These are phyloP conservation scores for Debaryomyces tyrocola DNA, from an alignment of 805 yeast species.

Conservation along the genomic window DNA sequence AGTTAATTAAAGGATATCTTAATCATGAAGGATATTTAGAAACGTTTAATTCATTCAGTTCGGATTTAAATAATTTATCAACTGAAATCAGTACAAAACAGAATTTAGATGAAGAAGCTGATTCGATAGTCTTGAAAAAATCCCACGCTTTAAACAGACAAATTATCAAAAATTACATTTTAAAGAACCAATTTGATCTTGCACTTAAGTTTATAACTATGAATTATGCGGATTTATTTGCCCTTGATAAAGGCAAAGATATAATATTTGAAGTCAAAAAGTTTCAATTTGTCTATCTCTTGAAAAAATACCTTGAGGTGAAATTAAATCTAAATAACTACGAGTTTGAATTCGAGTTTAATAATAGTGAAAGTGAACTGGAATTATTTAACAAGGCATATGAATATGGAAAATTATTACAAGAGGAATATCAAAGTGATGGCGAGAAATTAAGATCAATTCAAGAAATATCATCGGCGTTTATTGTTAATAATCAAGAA, in stretches of 20 bases:
- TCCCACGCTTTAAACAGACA: conserved; percentile 28
- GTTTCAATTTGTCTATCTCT: conserved; percentile 20
- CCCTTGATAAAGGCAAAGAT: conserved; percentile 10
- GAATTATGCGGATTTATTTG: conserved; percentile 17
- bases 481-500: conserved; percentile 19
- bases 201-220: conserved; percentile 18
- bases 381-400: conserved; percentile 19
- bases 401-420: conserved; percentile 17
- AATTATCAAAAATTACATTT: conserved; percentile 19
- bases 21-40: conserved; percentile 39
- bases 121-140: conserved; percentile 7
- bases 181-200: conserved; percentile 23
- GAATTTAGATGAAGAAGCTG: conserved; percentile 9
- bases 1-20: conserved; percentile 38
- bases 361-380: conserved; percentile 12
- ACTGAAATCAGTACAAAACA: conserved; percentile 9
- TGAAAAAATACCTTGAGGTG: conserved; percentile 21
- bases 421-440: conserved; percentile 10
- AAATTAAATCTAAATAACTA: conserved; percentile 10
- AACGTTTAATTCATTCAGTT: conserved; percentile 32
- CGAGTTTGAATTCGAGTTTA: conserved; percentile 2
- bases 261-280: conserved; percentile 26
- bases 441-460: conserved; percentile 9
- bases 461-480: conserved; percentile 20
- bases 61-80: conserved; percentile 27